Percentiles rank a stretch among this genome's conserved stretches.
These are phyloP conservation scores for Globisporangium cederbergense DNA, from an alignment of 352 stramenopile genomes.

Conservation along the genomic window DNA sequence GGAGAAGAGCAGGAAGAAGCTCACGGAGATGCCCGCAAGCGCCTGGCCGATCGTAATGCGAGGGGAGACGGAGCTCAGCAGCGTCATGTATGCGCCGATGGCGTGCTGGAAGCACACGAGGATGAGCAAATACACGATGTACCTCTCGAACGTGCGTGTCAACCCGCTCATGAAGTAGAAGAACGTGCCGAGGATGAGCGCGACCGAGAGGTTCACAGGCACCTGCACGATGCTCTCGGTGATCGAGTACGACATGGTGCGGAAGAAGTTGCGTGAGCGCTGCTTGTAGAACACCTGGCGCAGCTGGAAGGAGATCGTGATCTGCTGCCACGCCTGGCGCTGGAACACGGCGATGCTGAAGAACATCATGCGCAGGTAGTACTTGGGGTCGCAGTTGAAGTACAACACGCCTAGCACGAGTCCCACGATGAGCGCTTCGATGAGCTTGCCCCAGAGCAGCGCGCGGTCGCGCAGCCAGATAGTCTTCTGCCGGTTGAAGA, in stretches of 20 bases:
- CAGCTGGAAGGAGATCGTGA: conserved; percentile 61
- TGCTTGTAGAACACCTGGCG: conserved; percentile 89
- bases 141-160: conserved; percentile 27
- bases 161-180: conserved; percentile 77
- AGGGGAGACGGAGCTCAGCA: conserved; percentile 27
- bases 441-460: conserved; percentile 54
- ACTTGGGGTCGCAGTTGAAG: conserved; percentile 49
- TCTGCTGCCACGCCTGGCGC: conserved; percentile 65
- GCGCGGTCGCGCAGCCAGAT: conserved; percentile 62
- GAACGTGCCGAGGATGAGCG: conserved; percentile 2
- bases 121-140: conserved; percentile 52
- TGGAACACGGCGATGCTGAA: conserved; percentile 71
- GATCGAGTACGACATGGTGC: conserved; percentile 77
- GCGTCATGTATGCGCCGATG: conserved; percentile 31
- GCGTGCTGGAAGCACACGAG: conserved; percentile 60
- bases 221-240: conserved; percentile 20
- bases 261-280: conserved; percentile 85
- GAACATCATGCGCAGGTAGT: conserved; percentile 68
- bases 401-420: conserved; percentile 74
- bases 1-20: conserved; percentile 43
- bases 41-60: conserved; percentile 31
- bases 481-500: conserved; percentile 61
- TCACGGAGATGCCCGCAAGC: conserved; percentile 25
- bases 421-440: conserved; percentile 70
- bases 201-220: conserved; percentile 10